Conservation (phyloP, 306 rosid species). For the Rosa persica region DNA sequence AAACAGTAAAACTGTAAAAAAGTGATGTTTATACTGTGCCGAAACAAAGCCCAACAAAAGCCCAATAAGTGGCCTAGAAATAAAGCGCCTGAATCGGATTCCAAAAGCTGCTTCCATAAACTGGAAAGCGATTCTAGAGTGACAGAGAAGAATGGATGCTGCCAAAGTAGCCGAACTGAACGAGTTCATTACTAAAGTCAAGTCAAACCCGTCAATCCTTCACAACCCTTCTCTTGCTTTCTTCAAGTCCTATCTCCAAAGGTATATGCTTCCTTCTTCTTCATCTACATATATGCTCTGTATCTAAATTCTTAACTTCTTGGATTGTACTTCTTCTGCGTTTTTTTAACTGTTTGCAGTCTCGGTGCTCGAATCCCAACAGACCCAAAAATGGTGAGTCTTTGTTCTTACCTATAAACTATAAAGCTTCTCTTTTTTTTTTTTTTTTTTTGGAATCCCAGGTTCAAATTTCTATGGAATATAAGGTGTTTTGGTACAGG, state of each 20-base stretch:
- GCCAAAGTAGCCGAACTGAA: constrained; percentile 41
- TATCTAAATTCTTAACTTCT: not conserved
- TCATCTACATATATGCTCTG: not conserved
- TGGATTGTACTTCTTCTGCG: constrained; percentile 11
- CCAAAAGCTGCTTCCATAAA: not conserved
- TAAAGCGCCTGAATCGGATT: not conserved
- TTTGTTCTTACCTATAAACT: not conserved
- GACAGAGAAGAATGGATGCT: constrained; percentile 42
- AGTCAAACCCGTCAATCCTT: constrained; percentile 63
- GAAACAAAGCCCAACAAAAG: not conserved
- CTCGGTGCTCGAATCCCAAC: constrained; percentile 71
- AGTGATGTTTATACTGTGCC: not conserved
- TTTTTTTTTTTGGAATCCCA: not conserved
- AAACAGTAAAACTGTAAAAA: not conserved
- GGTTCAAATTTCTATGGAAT: not conserved
- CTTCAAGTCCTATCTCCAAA: constrained; percentile 82
- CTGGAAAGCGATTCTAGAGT: not conserved
- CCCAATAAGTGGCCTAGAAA: not conserved
- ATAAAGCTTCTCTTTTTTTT: constrained; percentile 1
- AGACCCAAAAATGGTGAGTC: constrained; percentile 46
- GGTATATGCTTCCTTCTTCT: constrained; percentile 22
- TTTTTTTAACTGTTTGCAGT: constrained; percentile 33
- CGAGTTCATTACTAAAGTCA: constrained; percentile 57
- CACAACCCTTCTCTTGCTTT: constrained; percentile 63
- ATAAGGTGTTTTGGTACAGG: constrained; percentile 33